These are phyloP conservation scores for Russula olivacea DNA, from an alignment of 768 basidiomycete species.

Conservation along the genomic window DNA sequence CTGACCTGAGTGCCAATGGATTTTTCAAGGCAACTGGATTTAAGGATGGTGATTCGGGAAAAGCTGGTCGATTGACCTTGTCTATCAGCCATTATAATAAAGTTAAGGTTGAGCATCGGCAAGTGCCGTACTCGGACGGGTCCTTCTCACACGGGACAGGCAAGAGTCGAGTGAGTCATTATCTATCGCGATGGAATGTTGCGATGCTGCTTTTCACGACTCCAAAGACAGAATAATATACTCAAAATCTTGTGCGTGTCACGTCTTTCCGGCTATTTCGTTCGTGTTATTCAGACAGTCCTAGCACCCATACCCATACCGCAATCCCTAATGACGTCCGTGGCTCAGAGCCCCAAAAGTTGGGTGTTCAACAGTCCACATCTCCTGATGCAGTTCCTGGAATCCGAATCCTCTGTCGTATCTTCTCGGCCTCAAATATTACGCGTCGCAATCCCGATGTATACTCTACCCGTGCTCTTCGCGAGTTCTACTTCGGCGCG, in stretches of 20 bases:
- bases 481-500: conserved; percentile 14
- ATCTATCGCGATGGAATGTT: conserved; percentile 67
- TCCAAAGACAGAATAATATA: conserved; percentile 38
- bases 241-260: conserved; percentile 22
- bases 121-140: not conserved
- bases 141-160: too few species aligned
- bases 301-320: not conserved
- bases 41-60: conserved; percentile 15
- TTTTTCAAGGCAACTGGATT: conserved; percentile 79
- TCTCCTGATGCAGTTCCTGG: conserved; percentile 4
- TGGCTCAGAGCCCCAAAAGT: not conserved
- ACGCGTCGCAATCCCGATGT: conserved; percentile 6
- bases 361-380: not conserved
- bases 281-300: not conserved
- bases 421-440: conserved; percentile 19
- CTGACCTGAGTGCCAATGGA: conserved; percentile 84
- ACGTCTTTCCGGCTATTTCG: not conserved
- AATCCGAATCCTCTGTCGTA: conserved; percentile 17
- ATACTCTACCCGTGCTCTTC: conserved; percentile 14
- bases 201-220: conserved; percentile 52
- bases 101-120: conserved; percentile 21
- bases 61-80: not conserved
- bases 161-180: not conserved
- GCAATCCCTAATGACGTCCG: not conserved
- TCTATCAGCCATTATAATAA: conserved; percentile 5